Evolutionary conservation across 176 grass and related monocot species (phyloP).

Genomic region (Puccinellia tenuiflora): DNA sequence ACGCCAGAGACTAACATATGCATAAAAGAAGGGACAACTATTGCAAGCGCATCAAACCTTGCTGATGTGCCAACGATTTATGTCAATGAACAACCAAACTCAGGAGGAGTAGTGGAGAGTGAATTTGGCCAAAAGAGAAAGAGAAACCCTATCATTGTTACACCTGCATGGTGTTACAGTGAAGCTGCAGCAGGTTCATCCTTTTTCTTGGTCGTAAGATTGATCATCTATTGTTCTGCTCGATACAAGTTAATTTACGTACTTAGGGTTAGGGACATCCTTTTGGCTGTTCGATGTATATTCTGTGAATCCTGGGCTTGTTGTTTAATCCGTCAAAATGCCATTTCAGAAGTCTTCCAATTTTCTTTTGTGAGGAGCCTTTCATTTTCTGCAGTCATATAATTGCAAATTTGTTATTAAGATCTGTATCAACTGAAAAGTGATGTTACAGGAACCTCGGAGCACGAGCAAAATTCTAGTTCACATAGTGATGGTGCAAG

Average conservation of each 20-base stretch:
- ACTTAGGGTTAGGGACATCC: neutral
- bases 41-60: conserved; percentile 34
- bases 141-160: conserved; percentile 84
- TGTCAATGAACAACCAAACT: conserved; percentile 50
- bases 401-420: conserved; percentile 3
- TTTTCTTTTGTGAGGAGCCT: neutral
- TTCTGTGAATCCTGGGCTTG: neutral
- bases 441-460: conserved; percentile 36
- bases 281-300: conserved; percentile 5
- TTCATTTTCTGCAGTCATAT: neutral
- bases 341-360: neutral
- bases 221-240: conserved; percentile 20
- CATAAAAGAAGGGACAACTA: conserved; percentile 24
- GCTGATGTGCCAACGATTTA: conserved; percentile 34
- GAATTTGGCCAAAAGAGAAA: conserved; percentile 79
- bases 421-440: conserved; percentile 23
- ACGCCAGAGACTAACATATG: conserved; percentile 35
- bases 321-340: neutral
- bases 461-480: conserved; percentile 47
- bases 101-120: conserved; percentile 24
- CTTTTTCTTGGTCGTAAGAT: conserved; percentile 25
- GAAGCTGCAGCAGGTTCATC: conserved; percentile 66
- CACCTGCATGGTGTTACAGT: conserved; percentile 90
- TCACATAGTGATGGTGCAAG: conserved; percentile 47
- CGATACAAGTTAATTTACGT: neutral